Evolutionary conservation across 2,329 filamentous ascomycete species (phyloP).

Genomic region (Spiromastix sp.): DNA sequence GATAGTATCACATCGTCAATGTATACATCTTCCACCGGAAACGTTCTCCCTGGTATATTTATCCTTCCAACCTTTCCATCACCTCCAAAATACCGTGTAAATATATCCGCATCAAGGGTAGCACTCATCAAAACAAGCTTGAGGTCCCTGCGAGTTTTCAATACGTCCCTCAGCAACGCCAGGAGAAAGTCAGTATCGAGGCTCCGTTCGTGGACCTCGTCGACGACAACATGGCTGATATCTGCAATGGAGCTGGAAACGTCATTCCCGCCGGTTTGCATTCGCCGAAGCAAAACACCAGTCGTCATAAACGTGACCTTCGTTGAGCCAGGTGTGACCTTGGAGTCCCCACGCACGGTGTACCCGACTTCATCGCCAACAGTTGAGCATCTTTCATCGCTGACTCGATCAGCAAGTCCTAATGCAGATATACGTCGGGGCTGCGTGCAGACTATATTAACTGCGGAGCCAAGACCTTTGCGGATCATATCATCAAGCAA

Average conservation of each 20-base stretch:
- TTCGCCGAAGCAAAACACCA: constrained; percentile 75
- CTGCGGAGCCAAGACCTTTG: constrained; percentile 60
- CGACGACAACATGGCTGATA: constrained; percentile 88
- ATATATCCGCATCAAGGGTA: constrained; percentile 79
- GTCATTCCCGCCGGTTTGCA: constrained; percentile 84
- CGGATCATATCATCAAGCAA: constrained; percentile 83
- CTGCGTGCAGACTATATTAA: constrained; percentile 92
- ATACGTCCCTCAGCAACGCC: constrained; percentile 72
- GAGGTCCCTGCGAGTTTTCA: constrained; percentile 63
- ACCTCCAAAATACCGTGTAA: constrained; percentile 70
- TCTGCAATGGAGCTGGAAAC: constrained; percentile 73
- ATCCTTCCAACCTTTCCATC: constrained; percentile 65
- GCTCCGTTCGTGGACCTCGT: constrained; percentile 93
- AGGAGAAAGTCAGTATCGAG: constrained; percentile 91
- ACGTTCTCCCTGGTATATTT: constrained; percentile 80
- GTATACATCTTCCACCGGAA: constrained; percentile 81
- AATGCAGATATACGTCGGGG: constrained; percentile 89
- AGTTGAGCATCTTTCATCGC: constrained; percentile 72
- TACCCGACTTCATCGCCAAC: constrained; percentile 89
- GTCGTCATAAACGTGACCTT: constrained; percentile 95
- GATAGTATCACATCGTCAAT: constrained; percentile 76
- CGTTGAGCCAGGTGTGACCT: constrained; percentile 57
- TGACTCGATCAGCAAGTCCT: constrained; percentile 86
- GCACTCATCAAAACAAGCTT: constrained; percentile 95
- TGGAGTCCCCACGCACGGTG: constrained; percentile 81